These are phyloP conservation scores for Eustoma russellianum DNA, from an alignment of 257 asterid species.

Conservation along the genomic window DNA sequence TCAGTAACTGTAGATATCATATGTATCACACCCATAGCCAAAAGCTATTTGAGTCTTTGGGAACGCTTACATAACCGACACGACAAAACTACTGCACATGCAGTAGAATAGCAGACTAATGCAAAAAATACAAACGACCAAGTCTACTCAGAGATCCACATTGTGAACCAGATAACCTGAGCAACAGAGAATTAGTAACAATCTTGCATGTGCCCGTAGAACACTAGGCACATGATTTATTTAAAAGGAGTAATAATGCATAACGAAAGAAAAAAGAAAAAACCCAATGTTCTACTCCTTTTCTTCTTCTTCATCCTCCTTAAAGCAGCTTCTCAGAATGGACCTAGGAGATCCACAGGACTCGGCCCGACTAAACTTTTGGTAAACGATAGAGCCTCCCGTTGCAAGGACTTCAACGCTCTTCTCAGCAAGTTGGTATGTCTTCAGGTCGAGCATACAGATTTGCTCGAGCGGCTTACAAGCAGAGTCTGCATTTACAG, in stretches of 20 bases:
- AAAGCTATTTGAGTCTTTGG: too few species aligned
- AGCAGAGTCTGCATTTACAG: conserved; percentile 43
- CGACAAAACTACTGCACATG: too few species aligned
- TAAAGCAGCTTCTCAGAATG: conserved; percentile 55
- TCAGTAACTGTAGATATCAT: too few species aligned
- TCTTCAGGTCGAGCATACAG: conserved; percentile 28
- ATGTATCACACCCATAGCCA: too few species aligned
- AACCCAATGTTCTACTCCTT: conserved; percentile 44
- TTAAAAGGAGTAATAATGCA: background rate
- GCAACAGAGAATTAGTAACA: background rate
- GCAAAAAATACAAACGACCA: too few species aligned
- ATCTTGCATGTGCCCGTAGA: background rate
- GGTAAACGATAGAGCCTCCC: conserved; percentile 58
- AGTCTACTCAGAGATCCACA: background rate
- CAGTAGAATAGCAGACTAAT: too few species aligned
- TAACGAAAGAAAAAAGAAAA: conserved; percentile 10
- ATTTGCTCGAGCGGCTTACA: conserved; percentile 24
- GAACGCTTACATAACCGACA: too few species aligned
- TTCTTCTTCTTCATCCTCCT: conserved; percentile 55
- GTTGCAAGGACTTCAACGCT: conserved; percentile 46
- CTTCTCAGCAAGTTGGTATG: conserved; percentile 33
- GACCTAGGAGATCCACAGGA: conserved; percentile 67
- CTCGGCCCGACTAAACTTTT: conserved; percentile 41
- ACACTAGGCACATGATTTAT: background rate
- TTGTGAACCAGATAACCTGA: background rate